Conservation (phyloP, 768 basidiomycete species). For the Chalciporus chontae region DNA sequence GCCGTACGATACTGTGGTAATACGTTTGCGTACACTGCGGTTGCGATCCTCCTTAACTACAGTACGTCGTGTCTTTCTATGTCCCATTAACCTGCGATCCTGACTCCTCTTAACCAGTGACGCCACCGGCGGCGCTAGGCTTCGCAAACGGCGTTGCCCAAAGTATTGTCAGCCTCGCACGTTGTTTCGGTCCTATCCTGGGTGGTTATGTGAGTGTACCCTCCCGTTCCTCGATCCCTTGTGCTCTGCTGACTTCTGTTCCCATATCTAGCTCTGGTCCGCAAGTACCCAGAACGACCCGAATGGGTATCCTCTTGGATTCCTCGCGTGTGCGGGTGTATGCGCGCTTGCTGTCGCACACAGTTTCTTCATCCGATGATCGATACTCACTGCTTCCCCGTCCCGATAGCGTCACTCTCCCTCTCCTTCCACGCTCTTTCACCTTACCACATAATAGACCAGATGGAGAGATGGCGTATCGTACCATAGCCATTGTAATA, state of each 20-base stretch:
- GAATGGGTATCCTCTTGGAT: conserved; percentile 71
- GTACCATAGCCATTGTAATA: not conserved
- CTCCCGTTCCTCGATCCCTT: not conserved
- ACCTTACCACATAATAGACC: not conserved
- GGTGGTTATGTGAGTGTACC: conserved; percentile 64
- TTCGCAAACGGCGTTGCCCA: conserved; percentile 96
- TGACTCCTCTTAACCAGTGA: conserved; percentile 51
- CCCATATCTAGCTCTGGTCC: conserved; percentile 60
- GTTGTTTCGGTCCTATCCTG: conserved; percentile 84
- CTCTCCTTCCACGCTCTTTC: not conserved
- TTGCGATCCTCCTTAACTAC: conserved; percentile 85
- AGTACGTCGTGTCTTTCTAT: conserved; percentile 41
- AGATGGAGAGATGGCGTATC: not conserved
- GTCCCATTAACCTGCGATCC: too few species aligned
- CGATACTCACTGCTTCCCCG: not conserved
- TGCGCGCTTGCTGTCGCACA: conserved; percentile 64
- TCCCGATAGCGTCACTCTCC: not conserved
- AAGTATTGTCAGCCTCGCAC: conserved; percentile 88
- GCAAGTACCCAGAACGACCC: conserved; percentile 65
- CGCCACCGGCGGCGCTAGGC: conserved; percentile 83
- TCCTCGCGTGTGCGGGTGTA: conserved; percentile 59
- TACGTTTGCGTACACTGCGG: conserved; percentile 87
- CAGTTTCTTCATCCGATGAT: conserved; percentile 70
- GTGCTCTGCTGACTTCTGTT: not conserved
- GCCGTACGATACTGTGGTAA: conserved; percentile 84